Evolutionary conservation across 345 rosid species (phyloP).

Genomic region (Ricinus communis): DNA sequence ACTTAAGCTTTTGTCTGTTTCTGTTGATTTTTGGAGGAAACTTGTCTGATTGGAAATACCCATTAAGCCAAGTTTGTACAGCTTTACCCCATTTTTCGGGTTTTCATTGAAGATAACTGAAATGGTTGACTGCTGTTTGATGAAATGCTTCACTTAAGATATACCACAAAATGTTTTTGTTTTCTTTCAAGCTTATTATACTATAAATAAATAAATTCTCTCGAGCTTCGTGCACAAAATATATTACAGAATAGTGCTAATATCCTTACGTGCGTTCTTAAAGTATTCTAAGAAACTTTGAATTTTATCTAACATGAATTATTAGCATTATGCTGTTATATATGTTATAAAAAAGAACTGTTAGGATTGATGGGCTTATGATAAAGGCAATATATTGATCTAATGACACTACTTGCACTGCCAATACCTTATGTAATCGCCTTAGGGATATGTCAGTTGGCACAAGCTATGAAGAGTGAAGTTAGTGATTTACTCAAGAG

Average conservation of each 20-base stretch:
- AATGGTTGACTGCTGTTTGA: no score
- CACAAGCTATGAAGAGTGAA: constrained; percentile 67
- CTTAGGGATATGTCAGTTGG: constrained; percentile 53
- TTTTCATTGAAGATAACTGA: no score
- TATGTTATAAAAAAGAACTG: not conserved
- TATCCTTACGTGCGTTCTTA: no score
- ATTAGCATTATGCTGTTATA: no score
- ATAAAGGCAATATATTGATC: not conserved
- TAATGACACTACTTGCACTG: not conserved
- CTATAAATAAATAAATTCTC: no score
- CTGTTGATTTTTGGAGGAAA: not conserved
- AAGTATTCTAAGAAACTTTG: no score
- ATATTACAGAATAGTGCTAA: no score
- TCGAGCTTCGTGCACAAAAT: no score
- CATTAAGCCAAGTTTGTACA: constrained; percentile 7
- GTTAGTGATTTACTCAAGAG: constrained; percentile 57
- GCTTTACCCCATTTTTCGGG: no score
- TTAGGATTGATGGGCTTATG: not conserved
- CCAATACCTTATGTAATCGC: constrained; percentile 23
- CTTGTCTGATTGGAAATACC: constrained; percentile 15
- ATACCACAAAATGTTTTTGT: not conserved
- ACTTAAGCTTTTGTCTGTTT: not conserved
- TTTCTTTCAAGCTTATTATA: not conserved
- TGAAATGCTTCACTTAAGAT: no score
- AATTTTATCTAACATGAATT: no score